Evolutionary conservation across 371 early-diverging fungal genomes (phyloP).

Genomic region (Mucor ambiguus): DNA sequence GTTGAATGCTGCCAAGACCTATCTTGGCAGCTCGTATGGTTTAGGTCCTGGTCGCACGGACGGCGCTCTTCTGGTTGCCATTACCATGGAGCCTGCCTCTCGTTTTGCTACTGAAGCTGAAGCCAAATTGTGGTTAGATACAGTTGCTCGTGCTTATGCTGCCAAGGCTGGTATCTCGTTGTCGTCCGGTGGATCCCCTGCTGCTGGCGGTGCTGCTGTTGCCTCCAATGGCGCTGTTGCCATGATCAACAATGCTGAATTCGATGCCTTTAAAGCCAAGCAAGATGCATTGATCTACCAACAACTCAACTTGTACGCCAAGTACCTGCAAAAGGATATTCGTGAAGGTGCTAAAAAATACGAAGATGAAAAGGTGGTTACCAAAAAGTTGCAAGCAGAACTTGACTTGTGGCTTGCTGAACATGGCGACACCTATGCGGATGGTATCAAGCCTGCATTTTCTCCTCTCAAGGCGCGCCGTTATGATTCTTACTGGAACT

Average conservation of each 20-base stretch:
- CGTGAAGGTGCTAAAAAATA: conserved; percentile 76
- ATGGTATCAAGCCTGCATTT: conserved; percentile 88
- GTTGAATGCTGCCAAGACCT: conserved; percentile 75
- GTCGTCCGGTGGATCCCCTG: conserved; percentile 71
- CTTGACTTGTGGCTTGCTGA: conserved; percentile 89
- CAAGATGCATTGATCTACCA: conserved; percentile 79
- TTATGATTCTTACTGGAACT: conserved; percentile 97
- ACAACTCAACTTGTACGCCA: conserved; percentile 88
- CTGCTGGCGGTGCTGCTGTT: conserved; percentile 50
- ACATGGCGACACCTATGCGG: conserved; percentile 86
- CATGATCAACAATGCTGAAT: conserved; percentile 88
- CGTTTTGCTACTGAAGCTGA: conserved; percentile 85
- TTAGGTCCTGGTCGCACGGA: conserved; percentile 86
- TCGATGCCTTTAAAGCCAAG: conserved; percentile 81
- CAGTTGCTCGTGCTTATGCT: conserved; percentile 80
- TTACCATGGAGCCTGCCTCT: conserved; percentile 85
- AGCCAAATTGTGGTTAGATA: conserved; percentile 88
- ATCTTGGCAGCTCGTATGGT: conserved; percentile 74
- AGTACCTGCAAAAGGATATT: conserved; percentile 87
- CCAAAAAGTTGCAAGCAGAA: conserved; percentile 76
- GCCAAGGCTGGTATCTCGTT: conserved; percentile 77
- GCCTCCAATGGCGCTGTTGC: conserved; percentile 64
- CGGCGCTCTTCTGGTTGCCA: conserved; percentile 78
- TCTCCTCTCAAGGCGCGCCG: conserved; percentile 82
- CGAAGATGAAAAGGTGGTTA: conserved; percentile 69